Conservation (phyloP, 179 eudicot species). For the Amaranthus tricolor region DNA sequence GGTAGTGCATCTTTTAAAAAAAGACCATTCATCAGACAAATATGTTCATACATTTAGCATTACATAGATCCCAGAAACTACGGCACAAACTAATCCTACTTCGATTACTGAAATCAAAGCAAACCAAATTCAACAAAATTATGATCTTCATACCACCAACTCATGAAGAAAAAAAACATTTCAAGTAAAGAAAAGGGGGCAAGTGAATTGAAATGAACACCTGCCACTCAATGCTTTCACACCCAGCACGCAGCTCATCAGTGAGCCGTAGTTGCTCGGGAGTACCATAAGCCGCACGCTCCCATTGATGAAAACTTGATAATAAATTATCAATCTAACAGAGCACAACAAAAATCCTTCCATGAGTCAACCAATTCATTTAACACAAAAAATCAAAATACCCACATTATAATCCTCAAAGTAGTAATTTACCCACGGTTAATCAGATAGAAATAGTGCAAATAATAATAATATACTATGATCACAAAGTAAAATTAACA, state of each 20-base stretch:
- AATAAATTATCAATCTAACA: slow-evolving; percentile 72
- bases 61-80: neutral
- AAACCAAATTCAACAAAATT: neutral
- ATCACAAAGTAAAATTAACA: neutral
- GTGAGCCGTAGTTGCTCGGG: slow-evolving; percentile 49
- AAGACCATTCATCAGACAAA: neutral
- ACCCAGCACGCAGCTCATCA: slow-evolving; percentile 54
- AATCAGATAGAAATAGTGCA: neutral
- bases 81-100: neutral
- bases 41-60: neutral
- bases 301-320: slow-evolving; percentile 73
- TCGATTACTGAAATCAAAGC: neutral
- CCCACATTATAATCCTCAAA: neutral
- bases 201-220: slow-evolving; percentile 35
- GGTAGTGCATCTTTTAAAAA: neutral
- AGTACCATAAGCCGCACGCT: slow-evolving; percentile 42
- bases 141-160: slow-evolving; percentile 2
- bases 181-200: neutral
- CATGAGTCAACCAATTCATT: neutral
- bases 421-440: neutral
- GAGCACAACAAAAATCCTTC: slow-evolving; percentile 9
- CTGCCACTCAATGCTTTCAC: slow-evolving; percentile 96
- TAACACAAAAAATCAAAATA: neutral
- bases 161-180: neutral
- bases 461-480: neutral